Evolutionary conservation across 1,139 yeast genomes (phyloP), one percentile per base, ranked within the genome.

Genomic region (Trichomonascaceae sp.): DNA sequence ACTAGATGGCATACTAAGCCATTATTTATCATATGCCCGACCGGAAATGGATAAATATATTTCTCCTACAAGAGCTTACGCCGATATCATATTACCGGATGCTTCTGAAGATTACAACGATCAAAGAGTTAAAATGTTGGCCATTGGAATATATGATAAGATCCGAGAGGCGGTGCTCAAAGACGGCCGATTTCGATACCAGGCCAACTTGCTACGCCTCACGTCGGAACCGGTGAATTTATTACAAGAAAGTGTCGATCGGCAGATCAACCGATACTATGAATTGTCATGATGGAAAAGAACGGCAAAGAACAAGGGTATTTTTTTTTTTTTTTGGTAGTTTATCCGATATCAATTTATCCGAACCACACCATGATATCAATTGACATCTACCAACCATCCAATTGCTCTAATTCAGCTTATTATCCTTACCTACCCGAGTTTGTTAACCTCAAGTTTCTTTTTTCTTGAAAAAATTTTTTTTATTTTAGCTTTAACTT

Each of bases 21-120:
- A 77, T 32, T 90, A 90, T 66, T 68, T 90, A 60, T 79, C 78
- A 49, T 73, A 77, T 12, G 81, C 90, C n/a, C 77, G 95, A 56
- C 80, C 83, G 3, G 96, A 90, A 64, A 87, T 85, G 85, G 80
- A 77, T 58, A 81, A 83, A 60, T 87, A 78, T 65, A 84, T 90
- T 13, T 78, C 78, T 48, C 89, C 87, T 15, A 88, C 96, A 1
- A 85, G 86, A 67, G 84, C 83, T 57, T 78, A 74, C 58, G 95
- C 96, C 1, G 96, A 90, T 67, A 82, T 89, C 15, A 81, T 90
- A 46, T 76, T 90, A 65, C 96, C 96, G 2, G 53, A 53, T 30
- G 56, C 59, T 0, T 43, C 54, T 18, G 74, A 84, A 51, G 90
- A 89, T 1, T 84, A 86, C 50, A 72, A 76, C 27, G 65, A 65